A percentile compares a stretch with the other conserved stretches of the same genome.
These are phyloP conservation scores for Samsoniella hepiali DNA, from an alignment of 2,329 filamentous ascomycete species.

Conservation along the genomic window DNA sequence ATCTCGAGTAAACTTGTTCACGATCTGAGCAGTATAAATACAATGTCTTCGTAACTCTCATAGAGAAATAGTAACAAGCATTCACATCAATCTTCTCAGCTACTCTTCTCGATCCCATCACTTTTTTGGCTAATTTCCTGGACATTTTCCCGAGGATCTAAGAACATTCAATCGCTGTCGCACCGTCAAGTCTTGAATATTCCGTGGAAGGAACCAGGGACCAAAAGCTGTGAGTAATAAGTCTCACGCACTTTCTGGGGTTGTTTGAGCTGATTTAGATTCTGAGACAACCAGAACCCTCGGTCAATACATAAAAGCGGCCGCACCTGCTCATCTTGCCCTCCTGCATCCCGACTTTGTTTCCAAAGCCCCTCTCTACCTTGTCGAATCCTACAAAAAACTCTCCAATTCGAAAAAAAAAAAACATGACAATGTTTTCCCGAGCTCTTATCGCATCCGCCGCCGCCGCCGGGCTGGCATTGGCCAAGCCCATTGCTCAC, in stretches of 20 bases:
- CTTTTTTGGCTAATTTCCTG: background rate
- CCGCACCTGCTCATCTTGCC: background rate
- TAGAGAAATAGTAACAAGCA: no score
- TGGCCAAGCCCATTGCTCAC: background rate
- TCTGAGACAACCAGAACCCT: no score
- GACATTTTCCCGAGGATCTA: background rate
- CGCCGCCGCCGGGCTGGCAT: background rate
- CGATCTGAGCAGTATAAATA: background rate
- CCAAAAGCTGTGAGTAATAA: background rate
- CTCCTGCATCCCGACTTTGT: no score
- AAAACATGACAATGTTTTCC: background rate
- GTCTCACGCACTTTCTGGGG: no score
- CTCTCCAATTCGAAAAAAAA: background rate
- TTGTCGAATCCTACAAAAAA: background rate
- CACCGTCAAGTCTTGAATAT: background rate
- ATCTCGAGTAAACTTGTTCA: no score
- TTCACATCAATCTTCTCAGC: no score
- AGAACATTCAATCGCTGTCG: background rate
- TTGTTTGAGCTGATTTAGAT: no score
- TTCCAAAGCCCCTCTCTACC: background rate
- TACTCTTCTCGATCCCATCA: background rate
- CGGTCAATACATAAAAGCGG: no score
- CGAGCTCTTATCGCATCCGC: background rate
- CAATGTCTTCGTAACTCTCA: no score
- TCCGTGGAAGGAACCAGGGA: constrained; percentile 8